A percentile compares a stretch with the other conserved stretches of the same genome.
Conservation (phyloP, 768 basidiomycete species). For the Termitomyces titanicus region DNA sequence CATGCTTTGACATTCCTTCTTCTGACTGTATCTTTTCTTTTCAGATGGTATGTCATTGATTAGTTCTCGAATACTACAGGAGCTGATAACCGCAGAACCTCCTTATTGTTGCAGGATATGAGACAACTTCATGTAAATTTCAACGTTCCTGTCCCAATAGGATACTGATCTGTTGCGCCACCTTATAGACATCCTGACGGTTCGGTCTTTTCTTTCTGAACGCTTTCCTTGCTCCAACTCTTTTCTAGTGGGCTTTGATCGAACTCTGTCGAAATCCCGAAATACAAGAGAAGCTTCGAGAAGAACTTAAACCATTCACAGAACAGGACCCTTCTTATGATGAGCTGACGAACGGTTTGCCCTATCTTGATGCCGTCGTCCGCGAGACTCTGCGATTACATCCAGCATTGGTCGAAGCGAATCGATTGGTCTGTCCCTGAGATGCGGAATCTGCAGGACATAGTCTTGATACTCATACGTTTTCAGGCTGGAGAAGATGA, state of each 20-base stretch:
- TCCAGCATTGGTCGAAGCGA: constrained; percentile 26
- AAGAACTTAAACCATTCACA: constrained; percentile 21
- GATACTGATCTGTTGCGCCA: not conserved
- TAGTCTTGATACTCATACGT: not conserved
- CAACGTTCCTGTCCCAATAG: not conserved
- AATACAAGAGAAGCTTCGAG: constrained; percentile 27
- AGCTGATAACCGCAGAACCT: constrained; percentile 10
- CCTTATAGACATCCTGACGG: constrained; percentile 1
- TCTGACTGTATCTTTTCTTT: not conserved
- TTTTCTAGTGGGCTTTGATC: constrained; percentile 31
- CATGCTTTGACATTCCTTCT: not conserved
- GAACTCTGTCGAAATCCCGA: constrained; percentile 29
- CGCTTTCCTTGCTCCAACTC: not conserved
- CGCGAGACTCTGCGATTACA: constrained; percentile 40
- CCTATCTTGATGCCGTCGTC: constrained; percentile 25
- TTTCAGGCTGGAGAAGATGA: constrained; percentile 1
- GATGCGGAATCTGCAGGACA: not conserved
- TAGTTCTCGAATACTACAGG: not conserved
- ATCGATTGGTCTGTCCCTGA: constrained; percentile 2
- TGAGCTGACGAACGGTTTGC: constrained; percentile 7
- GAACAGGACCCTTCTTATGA: constrained; percentile 8
- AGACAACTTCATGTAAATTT: constrained; percentile 18
- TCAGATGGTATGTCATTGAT: constrained; percentile 16
- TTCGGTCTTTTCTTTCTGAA: not conserved
- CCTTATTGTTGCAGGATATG: constrained; percentile 19